Conservation (phyloP, 495 filamentous ascomycete genomes). For the Thermochaetoides thermophila region DNA sequence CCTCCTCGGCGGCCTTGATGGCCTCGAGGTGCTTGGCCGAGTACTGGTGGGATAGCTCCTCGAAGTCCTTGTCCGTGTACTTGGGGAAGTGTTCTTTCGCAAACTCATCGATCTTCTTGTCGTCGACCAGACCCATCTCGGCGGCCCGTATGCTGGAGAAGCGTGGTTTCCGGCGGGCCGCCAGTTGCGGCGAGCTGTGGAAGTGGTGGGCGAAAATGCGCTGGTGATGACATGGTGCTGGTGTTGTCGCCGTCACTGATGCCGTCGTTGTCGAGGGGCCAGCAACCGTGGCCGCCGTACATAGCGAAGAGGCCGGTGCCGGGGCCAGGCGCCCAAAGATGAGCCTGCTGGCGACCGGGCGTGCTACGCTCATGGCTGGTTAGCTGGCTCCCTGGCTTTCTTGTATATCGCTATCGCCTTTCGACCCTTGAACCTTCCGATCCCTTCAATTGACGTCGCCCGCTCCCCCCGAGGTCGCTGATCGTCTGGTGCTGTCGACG, state of each 20-base stretch:
- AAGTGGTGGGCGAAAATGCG: conserved; percentile 15
- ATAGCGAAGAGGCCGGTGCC: not conserved
- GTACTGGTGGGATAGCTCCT: conserved; percentile 48
- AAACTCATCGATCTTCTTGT: conserved; percentile 27
- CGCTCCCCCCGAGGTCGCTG: conserved; percentile 10
- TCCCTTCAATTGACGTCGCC: conserved; percentile 5
- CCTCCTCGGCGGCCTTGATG: conserved; percentile 70
- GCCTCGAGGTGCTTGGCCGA: conserved; percentile 68
- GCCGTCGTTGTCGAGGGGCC: conserved; percentile 1
- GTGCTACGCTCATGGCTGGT: conserved; percentile 23
- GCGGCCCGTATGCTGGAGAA: conserved; percentile 30
- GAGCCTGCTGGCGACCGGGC: conserved; percentile 20
- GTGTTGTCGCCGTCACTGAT: conserved; percentile 4
- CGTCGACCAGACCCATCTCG: conserved; percentile 27
- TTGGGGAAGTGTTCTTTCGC: conserved; percentile 36
- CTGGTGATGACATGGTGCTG: conserved; percentile 15
- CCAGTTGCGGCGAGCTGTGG: conserved; percentile 29
- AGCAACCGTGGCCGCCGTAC: not conserved
- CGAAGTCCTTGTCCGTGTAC: conserved; percentile 58
- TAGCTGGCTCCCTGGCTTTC: no score
- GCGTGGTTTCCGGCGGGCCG: conserved; percentile 23
- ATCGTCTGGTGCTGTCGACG: conserved; percentile 3
- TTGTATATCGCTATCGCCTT: no score
- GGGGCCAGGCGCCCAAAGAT: conserved; percentile 18
- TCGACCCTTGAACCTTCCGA: no score